Evolutionary conservation across 2,329 filamentous ascomycete genomes (phyloP).

Genomic region (Sphaerulina vaccinii): DNA sequence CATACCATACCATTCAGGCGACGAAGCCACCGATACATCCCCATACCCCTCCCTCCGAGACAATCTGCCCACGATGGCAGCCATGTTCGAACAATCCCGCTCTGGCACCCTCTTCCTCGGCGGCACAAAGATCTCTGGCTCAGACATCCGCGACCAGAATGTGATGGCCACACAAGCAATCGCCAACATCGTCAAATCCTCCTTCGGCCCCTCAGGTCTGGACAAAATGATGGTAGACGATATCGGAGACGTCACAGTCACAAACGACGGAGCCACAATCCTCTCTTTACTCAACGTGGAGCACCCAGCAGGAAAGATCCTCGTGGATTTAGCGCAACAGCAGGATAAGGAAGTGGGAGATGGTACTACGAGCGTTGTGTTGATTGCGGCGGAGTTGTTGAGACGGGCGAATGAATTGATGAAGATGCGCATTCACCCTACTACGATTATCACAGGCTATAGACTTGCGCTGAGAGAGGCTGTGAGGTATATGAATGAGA

Average conservation of each 20-base stretch:
- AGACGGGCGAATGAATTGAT: slow-evolving; percentile 94
- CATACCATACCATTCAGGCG: neutral
- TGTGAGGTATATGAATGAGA: slow-evolving; percentile 98
- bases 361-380: slow-evolving; percentile 94
- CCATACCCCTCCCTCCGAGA: neutral
- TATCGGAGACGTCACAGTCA: slow-evolving; percentile 98
- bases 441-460: slow-evolving; percentile 98
- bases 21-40: slow-evolving; percentile 1
- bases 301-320: slow-evolving; percentile 95
- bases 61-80: slow-evolving; percentile 67
- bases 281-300: slow-evolving; percentile 93
- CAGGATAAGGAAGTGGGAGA: slow-evolving; percentile 99
- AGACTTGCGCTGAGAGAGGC: slow-evolving; percentile 91
- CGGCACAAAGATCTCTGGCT: slow-evolving; percentile 93
- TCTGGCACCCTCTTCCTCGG: slow-evolving; percentile 97
- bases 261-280: slow-evolving; percentile 97
- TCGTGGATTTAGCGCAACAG: slow-evolving; percentile 95
- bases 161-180: slow-evolving; percentile 95
- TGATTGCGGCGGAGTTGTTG: slow-evolving; percentile 94
- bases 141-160: slow-evolving; percentile 97
- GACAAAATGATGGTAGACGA: slow-evolving; percentile 99
- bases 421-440: slow-evolving; percentile 99
- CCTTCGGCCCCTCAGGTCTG: slow-evolving; percentile 92
- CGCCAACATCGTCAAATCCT: slow-evolving; percentile 98
- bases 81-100: slow-evolving; percentile 92